phyloP scores from a whole-genome alignment of 352 stramenopile genomes.

The Globisporangium polare region DNA sequence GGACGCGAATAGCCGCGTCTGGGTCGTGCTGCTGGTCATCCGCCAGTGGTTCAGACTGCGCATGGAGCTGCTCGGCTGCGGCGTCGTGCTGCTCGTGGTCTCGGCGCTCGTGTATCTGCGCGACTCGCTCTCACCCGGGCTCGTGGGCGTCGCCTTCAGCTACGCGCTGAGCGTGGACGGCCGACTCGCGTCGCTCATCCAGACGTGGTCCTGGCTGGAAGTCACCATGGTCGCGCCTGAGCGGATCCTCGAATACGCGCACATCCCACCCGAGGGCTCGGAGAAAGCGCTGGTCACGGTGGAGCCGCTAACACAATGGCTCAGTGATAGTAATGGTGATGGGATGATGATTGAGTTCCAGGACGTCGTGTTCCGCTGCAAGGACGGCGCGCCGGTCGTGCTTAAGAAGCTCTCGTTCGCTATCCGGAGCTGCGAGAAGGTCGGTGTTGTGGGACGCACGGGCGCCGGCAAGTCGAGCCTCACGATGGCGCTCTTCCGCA shows the following conservation, averaged over 20 bases:
- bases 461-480: constrained; percentile 85
- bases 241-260: constrained; percentile 79
- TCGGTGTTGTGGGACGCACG: too few species aligned
- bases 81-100: constrained; percentile 47
- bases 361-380: constrained; percentile 88
- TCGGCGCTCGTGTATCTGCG: constrained; percentile 37
- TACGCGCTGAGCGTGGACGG: constrained; percentile 87
- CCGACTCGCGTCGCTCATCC: constrained; percentile 87
- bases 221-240: constrained; percentile 84
- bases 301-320: constrained; percentile 57
- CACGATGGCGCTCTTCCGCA: constrained; percentile 89
- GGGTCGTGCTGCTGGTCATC: constrained; percentile 41
- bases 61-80: constrained; percentile 48
- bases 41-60: constrained; percentile 61
- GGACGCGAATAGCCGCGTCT: constrained; percentile 41
- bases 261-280: constrained; percentile 26
- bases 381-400: constrained; percentile 51
- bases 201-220: constrained; percentile 60
- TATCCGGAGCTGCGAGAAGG: too few species aligned
- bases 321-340: constrained; percentile 42
- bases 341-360: constrained; percentile 86
- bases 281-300: background rate
- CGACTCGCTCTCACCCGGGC: constrained; percentile 40
- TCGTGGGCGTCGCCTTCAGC: constrained; percentile 89
- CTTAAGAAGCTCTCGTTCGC: too few species aligned